Conservation (phyloP, 495 filamentous ascomycete genomes). For the Hypoxylon crocopeplum region DNA sequence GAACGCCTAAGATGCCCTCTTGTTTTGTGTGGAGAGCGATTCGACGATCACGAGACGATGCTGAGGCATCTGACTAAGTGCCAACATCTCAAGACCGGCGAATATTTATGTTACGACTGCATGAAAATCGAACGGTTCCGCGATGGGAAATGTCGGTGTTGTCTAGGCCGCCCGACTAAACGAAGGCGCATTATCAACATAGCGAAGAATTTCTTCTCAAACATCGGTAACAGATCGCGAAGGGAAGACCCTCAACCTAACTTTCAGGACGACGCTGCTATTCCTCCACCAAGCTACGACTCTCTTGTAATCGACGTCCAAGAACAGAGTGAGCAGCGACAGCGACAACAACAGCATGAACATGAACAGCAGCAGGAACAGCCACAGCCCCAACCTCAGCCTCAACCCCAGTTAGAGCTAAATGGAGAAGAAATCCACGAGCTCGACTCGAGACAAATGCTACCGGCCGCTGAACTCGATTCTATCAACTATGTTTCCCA, state of each 20-base stretch:
- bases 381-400: slow-evolving; percentile 1
- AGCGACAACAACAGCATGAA: not conserved
- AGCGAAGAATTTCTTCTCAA: slow-evolving; percentile 57
- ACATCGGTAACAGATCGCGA: slow-evolving; percentile 51
- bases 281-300: slow-evolving; percentile 54
- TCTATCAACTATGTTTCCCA: slow-evolving; percentile 32
- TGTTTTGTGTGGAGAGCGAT: slow-evolving; percentile 47
- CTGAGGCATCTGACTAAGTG: slow-evolving; percentile 53
- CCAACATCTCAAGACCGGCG: slow-evolving; percentile 48
- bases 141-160: slow-evolving; percentile 54
- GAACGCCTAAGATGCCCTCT: slow-evolving; percentile 54
- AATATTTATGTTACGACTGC: slow-evolving; percentile 58
- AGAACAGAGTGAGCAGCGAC: slow-evolving; percentile 13
- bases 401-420: slow-evolving; percentile 41
- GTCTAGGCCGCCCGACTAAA: slow-evolving; percentile 53
- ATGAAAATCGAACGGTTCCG: slow-evolving; percentile 56
- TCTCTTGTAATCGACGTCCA: slow-evolving; percentile 39
- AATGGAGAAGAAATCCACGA: slow-evolving; percentile 52
- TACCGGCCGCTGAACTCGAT: slow-evolving; percentile 36
- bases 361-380: not conserved
- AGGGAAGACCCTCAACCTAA: slow-evolving; percentile 4
- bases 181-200: slow-evolving; percentile 54
- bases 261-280: slow-evolving; percentile 31
- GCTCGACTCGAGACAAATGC: slow-evolving; percentile 50
- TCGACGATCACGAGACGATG: slow-evolving; percentile 54